Conservation (phyloP, 208 protist genomes). For the Trypanosoma brucei region DNA sequence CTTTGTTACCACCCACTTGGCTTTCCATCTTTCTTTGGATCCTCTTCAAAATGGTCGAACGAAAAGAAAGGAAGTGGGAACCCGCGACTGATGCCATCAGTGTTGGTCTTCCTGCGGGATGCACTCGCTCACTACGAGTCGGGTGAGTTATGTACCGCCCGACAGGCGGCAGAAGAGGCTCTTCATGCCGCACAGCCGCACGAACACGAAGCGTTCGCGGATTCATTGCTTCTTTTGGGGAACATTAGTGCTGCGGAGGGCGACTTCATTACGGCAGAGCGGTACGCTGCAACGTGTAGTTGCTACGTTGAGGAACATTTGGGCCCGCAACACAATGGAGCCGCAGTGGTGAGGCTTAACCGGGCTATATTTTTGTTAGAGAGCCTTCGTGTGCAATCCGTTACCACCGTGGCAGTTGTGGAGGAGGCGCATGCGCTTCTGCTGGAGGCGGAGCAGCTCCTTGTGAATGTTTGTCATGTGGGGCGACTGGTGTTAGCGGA, state of each 20-base stretch:
- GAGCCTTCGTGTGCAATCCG: conserved; percentile 14
- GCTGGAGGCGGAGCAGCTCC: conserved; percentile 13
- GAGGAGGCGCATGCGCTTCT: conserved; percentile 19
- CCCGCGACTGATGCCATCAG: neutral
- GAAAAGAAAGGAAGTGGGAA: too few relatives aligned
- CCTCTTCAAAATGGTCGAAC: too few relatives aligned
- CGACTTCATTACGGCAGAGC: conserved; percentile 49
- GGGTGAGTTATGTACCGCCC: conserved; percentile 6
- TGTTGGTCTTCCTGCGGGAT: conserved; percentile 6
- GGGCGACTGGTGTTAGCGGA: conserved; percentile 45
- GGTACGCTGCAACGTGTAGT: conserved; percentile 43
- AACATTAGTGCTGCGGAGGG: conserved; percentile 37
- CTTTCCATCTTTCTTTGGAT: too few relatives aligned
- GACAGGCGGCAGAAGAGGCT: conserved; percentile 5
- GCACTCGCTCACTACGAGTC: conserved; percentile 4
- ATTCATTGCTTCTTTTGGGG: conserved; percentile 45
- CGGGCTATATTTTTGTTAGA: conserved; percentile 46
- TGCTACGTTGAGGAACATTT: conserved; percentile 55
- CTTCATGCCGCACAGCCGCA: conserved; percentile 7
- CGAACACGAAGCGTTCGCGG: conserved; percentile 36
- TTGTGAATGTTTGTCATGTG: conserved; percentile 30
- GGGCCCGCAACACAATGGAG: conserved; percentile 19
- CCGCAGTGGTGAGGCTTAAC: conserved; percentile 38
- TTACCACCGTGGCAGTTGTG: conserved; percentile 1
- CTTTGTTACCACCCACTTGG: too few relatives aligned